Evolutionary conservation across 2,329 filamentous ascomycete species (phyloP).

Genomic region (Cercospora sp.): DNA sequence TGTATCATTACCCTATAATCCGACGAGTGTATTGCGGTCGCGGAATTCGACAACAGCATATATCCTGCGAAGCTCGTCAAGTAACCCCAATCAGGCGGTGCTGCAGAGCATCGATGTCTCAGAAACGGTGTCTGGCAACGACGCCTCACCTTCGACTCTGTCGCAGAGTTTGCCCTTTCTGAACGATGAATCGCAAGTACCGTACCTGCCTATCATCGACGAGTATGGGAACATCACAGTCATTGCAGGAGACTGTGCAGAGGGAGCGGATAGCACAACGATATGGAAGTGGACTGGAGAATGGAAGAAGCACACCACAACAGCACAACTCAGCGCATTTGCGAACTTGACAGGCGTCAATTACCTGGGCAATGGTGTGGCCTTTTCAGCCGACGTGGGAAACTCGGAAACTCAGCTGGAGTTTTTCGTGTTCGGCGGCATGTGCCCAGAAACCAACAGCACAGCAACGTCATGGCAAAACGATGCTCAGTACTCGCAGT

Average conservation of each 20-base stretch:
- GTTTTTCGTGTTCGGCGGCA: conserved; percentile 81
- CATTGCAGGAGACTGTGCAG: conserved; percentile 70
- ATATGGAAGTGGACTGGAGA: conserved; percentile 70
- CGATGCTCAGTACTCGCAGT: conserved; percentile 73
- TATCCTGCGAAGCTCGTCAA: conserved; percentile 62
- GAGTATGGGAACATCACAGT: conserved; percentile 68
- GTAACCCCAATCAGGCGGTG: conserved; percentile 49
- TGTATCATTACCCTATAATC: conserved; percentile 67
- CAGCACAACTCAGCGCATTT: conserved; percentile 42
- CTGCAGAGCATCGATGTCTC: conserved; percentile 69
- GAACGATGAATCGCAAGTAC: conserved; percentile 48
- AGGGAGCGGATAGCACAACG: conserved; percentile 50
- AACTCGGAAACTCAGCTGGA: conserved; percentile 56
- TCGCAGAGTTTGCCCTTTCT: conserved; percentile 65
- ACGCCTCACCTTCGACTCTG: conserved; percentile 49
- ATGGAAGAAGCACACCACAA: conserved; percentile 48
- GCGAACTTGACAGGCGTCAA: conserved; percentile 50
- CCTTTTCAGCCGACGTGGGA: conserved; percentile 65
- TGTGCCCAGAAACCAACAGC: conserved; percentile 66
- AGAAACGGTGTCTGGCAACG: conserved; percentile 53
- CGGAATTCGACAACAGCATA: conserved; percentile 61
- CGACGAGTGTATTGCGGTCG: conserved; percentile 68
- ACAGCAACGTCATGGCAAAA: conserved; percentile 61
- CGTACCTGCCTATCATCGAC: conserved; percentile 69
- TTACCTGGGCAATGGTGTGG: conserved; percentile 61